phyloP scores from a whole-genome alignment of 257 asterid species.

The Oldenlandia corymbosa region DNA sequence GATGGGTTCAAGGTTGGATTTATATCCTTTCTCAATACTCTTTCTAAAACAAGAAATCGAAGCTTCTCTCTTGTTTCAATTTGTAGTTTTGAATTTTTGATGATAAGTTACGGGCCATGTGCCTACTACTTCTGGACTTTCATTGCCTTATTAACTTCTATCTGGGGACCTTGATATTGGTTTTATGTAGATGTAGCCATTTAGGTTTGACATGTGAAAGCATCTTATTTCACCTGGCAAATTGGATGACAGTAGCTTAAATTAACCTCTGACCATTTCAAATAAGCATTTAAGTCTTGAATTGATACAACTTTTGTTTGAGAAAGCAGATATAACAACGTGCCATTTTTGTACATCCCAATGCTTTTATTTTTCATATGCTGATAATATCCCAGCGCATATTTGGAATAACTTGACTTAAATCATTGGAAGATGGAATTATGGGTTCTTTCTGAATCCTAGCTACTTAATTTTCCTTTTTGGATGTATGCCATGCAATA shows the following conservation, averaged over 20 bases:
- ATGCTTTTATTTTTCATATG: background rate
- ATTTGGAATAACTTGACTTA: no score
- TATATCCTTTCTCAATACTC: background rate
- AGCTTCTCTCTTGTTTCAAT: no score
- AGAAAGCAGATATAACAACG: background rate
- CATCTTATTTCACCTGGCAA: background rate
- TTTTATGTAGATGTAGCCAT: background rate
- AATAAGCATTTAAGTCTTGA: background rate
- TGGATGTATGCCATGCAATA: background rate
- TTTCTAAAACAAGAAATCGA: background rate
- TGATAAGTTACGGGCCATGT: no score
- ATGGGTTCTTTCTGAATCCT: background rate
- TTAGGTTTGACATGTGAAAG: slow-evolving; percentile 4
- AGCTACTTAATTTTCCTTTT: background rate
- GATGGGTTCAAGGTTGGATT: slow-evolving; percentile 65
- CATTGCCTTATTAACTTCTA: background rate
- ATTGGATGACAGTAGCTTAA: background rate
- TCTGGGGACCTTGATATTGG: background rate
- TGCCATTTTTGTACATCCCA: background rate
- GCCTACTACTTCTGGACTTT: slow-evolving; percentile 5
- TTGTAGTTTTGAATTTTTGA: background rate
- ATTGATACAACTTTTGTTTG: background rate
- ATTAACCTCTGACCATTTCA: background rate
- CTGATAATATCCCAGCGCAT: background rate
- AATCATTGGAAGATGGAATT: background rate